Evolutionary conservation across 306 rosid genomes (phyloP).

Genomic region (Vicia villosa): DNA sequence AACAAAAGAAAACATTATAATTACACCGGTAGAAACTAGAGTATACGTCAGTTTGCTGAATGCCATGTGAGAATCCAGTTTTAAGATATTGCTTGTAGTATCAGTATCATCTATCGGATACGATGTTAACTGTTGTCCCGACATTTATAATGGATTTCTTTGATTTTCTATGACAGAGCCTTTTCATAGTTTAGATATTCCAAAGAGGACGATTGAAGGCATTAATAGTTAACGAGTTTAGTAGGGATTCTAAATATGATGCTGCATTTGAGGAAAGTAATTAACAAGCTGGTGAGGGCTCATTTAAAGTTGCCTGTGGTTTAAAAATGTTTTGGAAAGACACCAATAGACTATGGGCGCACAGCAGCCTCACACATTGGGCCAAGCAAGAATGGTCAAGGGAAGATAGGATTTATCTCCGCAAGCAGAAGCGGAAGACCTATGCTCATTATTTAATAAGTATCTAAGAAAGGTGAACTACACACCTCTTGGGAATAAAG

Average conservation of each 20-base stretch:
- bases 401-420: too few relatives aligned
- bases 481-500: neutral
- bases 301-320: neutral
- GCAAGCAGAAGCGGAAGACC: neutral
- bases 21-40: neutral
- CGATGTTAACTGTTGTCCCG: neutral
- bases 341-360: too few relatives aligned
- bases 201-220: neutral
- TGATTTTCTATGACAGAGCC: neutral
- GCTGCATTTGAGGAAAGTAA: neutral
- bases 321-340: too few relatives aligned
- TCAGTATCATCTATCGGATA: neutral
- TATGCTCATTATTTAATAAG: neutral
- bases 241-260: neutral
- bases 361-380: too few relatives aligned
- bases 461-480: neutral
- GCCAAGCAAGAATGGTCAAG: too few relatives aligned
- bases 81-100: conserved; percentile 24
- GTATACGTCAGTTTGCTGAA: neutral
- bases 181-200: neutral
- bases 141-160: neutral
- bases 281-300: neutral
- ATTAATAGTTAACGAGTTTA: neutral
- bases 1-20: conserved; percentile 2
- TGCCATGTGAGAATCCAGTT: conserved; percentile 17